Percentiles rank a stretch among this genome's conserved stretches.
phyloP scores from a whole-genome alignment of 352 stramenopile genomes.

The Pythium phragmiticola region DNA sequence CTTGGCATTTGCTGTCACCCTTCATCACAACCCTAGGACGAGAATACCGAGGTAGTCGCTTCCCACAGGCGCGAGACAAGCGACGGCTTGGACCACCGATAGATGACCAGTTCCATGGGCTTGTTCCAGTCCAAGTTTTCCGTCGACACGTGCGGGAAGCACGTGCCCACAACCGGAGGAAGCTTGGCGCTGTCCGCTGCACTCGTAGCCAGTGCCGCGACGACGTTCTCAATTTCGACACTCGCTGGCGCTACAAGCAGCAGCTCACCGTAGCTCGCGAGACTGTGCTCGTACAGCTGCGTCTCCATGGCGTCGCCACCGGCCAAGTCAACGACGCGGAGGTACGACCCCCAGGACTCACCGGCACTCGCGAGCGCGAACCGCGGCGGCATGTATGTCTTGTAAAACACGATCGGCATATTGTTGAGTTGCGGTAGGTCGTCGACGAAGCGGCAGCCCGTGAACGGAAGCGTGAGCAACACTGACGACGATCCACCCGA shows the following conservation, averaged over 20 bases:
- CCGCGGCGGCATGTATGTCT: conserved; percentile 81
- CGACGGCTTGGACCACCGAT: conserved; percentile 22
- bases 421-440: conserved; percentile 1
- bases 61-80: conserved; percentile 11
- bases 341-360: conserved; percentile 13
- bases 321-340: conserved; percentile 56
- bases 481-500: conserved; percentile 5
- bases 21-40: not conserved
- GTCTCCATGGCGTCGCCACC: conserved; percentile 28
- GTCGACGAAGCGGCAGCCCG: conserved; percentile 30
- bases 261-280: conserved; percentile 1
- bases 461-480: conserved; percentile 28
- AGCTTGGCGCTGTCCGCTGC: not conserved
- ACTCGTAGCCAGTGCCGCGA: not conserved
- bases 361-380: conserved; percentile 48
- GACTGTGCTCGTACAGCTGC: conserved; percentile 10
- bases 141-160: conserved; percentile 54
- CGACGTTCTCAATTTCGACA: conserved; percentile 31
- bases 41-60: conserved; percentile 8
- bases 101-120: conserved; percentile 45
- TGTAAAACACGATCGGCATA: conserved; percentile 57
- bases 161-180: conserved; percentile 32
- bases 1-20: no score
- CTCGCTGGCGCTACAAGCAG: conserved; percentile 51
- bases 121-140: conserved; percentile 53